phyloP scores from a whole-genome alignment of 345 rosid species.

The Hirschfeldia incana region DNA sequence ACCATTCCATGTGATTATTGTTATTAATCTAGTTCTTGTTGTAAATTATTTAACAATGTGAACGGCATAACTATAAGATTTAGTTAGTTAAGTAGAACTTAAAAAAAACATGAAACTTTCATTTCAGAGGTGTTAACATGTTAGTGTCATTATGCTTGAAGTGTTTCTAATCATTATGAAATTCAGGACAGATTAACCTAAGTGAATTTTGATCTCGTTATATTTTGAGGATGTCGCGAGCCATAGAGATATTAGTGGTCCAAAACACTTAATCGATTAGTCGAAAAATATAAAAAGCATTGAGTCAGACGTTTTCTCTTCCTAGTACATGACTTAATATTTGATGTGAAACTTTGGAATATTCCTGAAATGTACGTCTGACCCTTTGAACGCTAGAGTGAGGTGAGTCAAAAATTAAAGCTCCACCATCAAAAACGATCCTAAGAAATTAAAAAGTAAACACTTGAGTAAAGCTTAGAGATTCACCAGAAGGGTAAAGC shows the following conservation, averaged over 20 bases:
- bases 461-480: constrained; percentile 18
- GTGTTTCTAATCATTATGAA: background rate
- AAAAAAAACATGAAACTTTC: background rate
- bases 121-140: background rate
- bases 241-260: constrained; percentile 29
- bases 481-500: constrained; percentile 27
- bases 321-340: constrained; percentile 25
- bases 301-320: constrained; percentile 1
- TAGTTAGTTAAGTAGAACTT: background rate
- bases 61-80: background rate
- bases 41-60: background rate
- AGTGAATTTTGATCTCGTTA: constrained; percentile 10
- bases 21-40: background rate
- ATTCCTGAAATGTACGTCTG: constrained; percentile 28
- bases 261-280: constrained; percentile 7
- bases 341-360: constrained; percentile 31
- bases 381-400: constrained; percentile 25
- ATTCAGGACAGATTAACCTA: constrained; percentile 16
- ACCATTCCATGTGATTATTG: background rate
- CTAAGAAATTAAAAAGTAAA: constrained; percentile 11
- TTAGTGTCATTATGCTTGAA: background rate
- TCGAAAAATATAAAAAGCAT: constrained; percentile 4
- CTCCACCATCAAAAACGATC: constrained; percentile 30
- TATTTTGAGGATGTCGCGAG: background rate
- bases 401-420: constrained; percentile 20